phyloP scores from a whole-genome alignment of 2,329 filamentous ascomycete species.

The Sclerotinia trifoliorum region DNA sequence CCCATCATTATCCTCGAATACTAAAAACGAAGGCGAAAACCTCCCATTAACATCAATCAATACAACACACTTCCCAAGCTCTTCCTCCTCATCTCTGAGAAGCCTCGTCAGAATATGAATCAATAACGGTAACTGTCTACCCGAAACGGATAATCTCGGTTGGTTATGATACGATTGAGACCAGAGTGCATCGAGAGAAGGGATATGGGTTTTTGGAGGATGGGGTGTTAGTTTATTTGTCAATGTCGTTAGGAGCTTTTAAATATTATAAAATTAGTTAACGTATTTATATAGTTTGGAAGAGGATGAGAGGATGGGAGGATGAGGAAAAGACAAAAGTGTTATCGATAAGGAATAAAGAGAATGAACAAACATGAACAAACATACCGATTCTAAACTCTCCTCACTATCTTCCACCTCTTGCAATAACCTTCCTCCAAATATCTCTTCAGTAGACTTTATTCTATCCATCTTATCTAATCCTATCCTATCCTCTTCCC shows the following conservation, averaged over 20 bases:
- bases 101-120: conserved; percentile 6
- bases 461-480: conserved; percentile 21
- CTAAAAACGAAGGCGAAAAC: conserved; percentile 50
- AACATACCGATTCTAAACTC: conserved; percentile 58
- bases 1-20: not conserved
- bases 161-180: not conserved
- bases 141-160: conserved; percentile 14
- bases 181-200: conserved; percentile 6
- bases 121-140: conserved; percentile 14
- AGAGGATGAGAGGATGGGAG: conserved; percentile 7
- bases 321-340: not conserved
- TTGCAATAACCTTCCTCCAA: conserved; percentile 51
- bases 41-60: conserved; percentile 55
- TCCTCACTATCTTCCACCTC: conserved; percentile 54
- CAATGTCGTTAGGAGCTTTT: conserved; percentile 28
- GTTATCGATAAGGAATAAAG: conserved; percentile 30
- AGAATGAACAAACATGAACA: conserved; percentile 25
- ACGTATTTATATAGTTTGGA: not conserved
- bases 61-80: conserved; percentile 8
- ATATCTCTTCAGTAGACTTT: conserved; percentile 31
- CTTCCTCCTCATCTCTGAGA: conserved; percentile 38
- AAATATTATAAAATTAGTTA: not conserved
- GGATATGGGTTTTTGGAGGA: not conserved
- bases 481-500: not conserved
- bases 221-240: conserved; percentile 10